Evolutionary conservation across 257 asterid genomes (phyloP).

Genomic region (Solanum lycopersicoides): DNA sequence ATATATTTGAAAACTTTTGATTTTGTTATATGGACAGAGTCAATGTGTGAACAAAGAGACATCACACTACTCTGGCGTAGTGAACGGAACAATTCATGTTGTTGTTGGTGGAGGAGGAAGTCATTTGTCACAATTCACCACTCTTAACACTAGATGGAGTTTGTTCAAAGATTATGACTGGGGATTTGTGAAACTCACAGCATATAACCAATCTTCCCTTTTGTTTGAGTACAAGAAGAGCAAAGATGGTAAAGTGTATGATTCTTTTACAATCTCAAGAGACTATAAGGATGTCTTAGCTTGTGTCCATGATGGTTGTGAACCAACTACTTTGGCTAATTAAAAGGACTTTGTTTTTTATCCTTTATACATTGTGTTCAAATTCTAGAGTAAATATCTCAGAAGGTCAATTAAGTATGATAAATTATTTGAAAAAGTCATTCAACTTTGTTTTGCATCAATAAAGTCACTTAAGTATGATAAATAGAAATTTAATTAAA

Average conservation of each 20-base stretch:
- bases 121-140: background rate
- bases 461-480: too few relatives aligned
- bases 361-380: too few relatives aligned
- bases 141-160: background rate
- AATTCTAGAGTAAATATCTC: too few relatives aligned
- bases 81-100: constrained; percentile 14
- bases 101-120: constrained; percentile 69
- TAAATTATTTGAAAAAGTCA: too few relatives aligned
- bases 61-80: constrained; percentile 43
- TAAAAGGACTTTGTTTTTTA: background rate
- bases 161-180: background rate
- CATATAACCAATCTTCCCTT: background rate
- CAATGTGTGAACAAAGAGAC: constrained; percentile 42
- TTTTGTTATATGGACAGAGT: constrained; percentile 17
- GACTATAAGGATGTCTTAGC: background rate
- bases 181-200: background rate
- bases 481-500: too few relatives aligned
- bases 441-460: too few relatives aligned
- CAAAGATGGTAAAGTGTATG: background rate
- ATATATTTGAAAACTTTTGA: too few relatives aligned
- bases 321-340: background rate
- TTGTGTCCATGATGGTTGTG: background rate
- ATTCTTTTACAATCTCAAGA: background rate
- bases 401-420: too few relatives aligned
- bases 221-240: background rate